These are phyloP conservation scores for thale cress (Arabidopsis thaliana) DNA, from an alignment of 345 rosid species.

Conservation along the genomic window TAIR10.1 NC_003070.9:4758501-4759000, in stretches of 20 bases:
- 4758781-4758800: constrained; percentile 21
- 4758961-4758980: constrained; percentile 6
- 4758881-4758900: neutral
- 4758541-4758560: constrained; percentile 39
- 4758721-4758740: constrained; percentile 32
- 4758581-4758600: constrained; percentile 48
- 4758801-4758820: constrained; percentile 40
- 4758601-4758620: constrained; percentile 41
- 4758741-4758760: constrained; percentile 35
- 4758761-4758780: constrained; percentile 35
- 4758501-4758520: constrained; percentile 42
- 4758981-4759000: constrained; percentile 34
- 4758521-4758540: constrained; percentile 43
- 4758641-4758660: constrained; percentile 24
- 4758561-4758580: constrained; percentile 42
- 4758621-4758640: constrained; percentile 34
- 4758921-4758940: constrained; percentile 37
- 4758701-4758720: neutral
- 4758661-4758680: neutral
- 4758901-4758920: neutral
- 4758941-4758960: constrained; percentile 29
- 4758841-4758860: constrained; percentile 10
- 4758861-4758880: neutral
- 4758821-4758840: constrained; percentile 45
- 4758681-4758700: neutral